Percentiles rank a stretch among this genome's conserved stretches.
phyloP scores from a whole-genome alignment of 129 eudicot species.

The Scalesia atractyloides region DNA sequence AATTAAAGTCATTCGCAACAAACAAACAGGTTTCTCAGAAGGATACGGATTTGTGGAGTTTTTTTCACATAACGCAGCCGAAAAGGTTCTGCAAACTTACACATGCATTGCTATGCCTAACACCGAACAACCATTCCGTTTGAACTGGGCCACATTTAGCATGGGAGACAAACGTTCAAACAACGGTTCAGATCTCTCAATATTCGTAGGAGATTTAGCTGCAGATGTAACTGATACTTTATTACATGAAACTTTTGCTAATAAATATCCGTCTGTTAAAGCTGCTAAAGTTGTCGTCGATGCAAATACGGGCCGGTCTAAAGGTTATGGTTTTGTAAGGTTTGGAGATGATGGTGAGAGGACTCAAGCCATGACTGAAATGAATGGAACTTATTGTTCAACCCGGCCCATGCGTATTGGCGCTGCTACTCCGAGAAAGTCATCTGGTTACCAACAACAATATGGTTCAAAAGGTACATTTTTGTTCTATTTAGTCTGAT shows the following conservation, averaged over 20 bases:
- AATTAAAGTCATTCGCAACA: conserved; percentile 84
- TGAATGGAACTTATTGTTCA: conserved; percentile 80
- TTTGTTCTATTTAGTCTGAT: not conserved
- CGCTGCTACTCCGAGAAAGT: conserved; percentile 79
- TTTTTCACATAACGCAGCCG: conserved; percentile 70
- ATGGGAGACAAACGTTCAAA: conserved; percentile 84
- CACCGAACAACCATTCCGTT: conserved; percentile 72
- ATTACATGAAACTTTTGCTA: conserved; percentile 73
- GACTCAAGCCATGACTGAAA: conserved; percentile 85
- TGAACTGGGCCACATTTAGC: conserved; percentile 96
- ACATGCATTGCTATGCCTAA: conserved; percentile 68
- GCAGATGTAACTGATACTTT: conserved; percentile 85
- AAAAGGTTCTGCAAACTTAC: conserved; percentile 69
- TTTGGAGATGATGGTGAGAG: conserved; percentile 88
- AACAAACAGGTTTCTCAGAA: conserved; percentile 82
- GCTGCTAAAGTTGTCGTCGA: conserved; percentile 90
- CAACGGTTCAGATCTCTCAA: conserved; percentile 83
- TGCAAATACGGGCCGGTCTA: conserved; percentile 79
- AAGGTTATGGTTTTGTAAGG: conserved; percentile 91
- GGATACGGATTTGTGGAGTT: conserved; percentile 94
- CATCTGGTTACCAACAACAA: conserved; percentile 75
- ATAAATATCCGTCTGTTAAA: conserved; percentile 73
- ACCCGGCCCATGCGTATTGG: conserved; percentile 91
- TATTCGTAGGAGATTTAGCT: conserved; percentile 92
- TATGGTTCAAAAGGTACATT: conserved; percentile 54